phyloP scores from a whole-genome alignment of 2,329 filamentous ascomycete genomes.

The Talaromyces funiculosus region DNA sequence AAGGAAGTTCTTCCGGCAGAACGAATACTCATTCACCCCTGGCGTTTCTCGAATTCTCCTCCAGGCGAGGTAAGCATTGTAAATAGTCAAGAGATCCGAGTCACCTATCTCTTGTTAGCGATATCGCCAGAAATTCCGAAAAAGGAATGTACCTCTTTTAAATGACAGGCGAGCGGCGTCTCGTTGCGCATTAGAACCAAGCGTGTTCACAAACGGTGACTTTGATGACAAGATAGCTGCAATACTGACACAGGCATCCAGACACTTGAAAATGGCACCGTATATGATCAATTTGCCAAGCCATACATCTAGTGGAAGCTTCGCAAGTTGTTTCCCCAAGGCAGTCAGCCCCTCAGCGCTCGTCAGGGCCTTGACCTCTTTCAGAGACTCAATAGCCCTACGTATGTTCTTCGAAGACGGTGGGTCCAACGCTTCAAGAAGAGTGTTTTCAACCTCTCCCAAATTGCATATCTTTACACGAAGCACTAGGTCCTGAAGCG shows the following conservation, averaged over 20 bases:
- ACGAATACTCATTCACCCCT: slow-evolving; percentile 71
- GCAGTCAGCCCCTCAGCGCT: slow-evolving; percentile 75
- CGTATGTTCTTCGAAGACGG: slow-evolving; percentile 89
- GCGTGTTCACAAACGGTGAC: slow-evolving; percentile 82
- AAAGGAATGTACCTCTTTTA: slow-evolving; percentile 51
- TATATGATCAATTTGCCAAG: slow-evolving; percentile 88
- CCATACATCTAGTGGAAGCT: slow-evolving; percentile 87
- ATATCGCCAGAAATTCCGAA: not conserved
- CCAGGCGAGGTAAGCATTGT: slow-evolving; percentile 91
- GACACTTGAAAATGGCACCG: slow-evolving; percentile 78
- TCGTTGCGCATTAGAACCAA: slow-evolving; percentile 75
- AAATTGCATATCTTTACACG: slow-evolving; percentile 97
- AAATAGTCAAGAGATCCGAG: slow-evolving; percentile 86
- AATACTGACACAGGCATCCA: slow-evolving; percentile 86
- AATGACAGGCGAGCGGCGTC: slow-evolving; percentile 74
- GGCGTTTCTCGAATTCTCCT: slow-evolving; percentile 70
- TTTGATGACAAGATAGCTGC: slow-evolving; percentile 93
- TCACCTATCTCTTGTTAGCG: slow-evolving; percentile 50
- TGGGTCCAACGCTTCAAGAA: slow-evolving; percentile 81
- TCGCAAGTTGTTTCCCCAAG: slow-evolving; percentile 78
- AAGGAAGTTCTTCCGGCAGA: slow-evolving; percentile 91
- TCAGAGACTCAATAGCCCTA: slow-evolving; percentile 82
- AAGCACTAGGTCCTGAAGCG: slow-evolving; percentile 89
- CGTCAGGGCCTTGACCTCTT: slow-evolving; percentile 88
- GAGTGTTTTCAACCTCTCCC: slow-evolving; percentile 83